Base-by-base conservation (phyloP, 2,329 filamentous ascomycete species). In the Venturia carpophila region DNA sequence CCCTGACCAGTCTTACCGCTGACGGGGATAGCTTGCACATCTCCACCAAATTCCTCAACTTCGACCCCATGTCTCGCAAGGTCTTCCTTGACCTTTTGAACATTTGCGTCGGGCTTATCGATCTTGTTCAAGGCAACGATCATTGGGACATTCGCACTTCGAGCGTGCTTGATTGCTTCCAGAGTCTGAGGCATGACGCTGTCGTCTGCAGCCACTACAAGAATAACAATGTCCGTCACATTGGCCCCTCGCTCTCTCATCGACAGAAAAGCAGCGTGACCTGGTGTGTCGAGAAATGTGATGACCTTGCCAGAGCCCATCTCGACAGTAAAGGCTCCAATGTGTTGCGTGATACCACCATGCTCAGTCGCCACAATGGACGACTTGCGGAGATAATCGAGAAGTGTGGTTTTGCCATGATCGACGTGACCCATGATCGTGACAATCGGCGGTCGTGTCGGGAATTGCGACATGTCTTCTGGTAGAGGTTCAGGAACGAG, bases 381-480 rank as follows among this genome's bases (percentile, higher is more conserved):
- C 1, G 92, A 94, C 71, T 96, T 95, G 45, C 94, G 89, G 56
- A 99, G 80, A 78, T 88, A 97, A 74, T 99, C 94, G 11, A 99
- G 81, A 52, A 99, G 87, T 0, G 95, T 99, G 0, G 94, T 99
- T 79, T 99, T 99, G 64, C 94, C 94, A 75, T 99, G 94, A 74
- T 99, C 95, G 70, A 99, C 94, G 69, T 99, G 94, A 2, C 94
- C 94, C 95, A 99, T 99, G 72, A 99, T 99, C 0, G 95, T 97
- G 47, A 99, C 92, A 43, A 99, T 91, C 0, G 94, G 95, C 9
- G 94, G 93, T 19, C 95, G 85, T 42, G 80, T 76, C 1, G 92
- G 91, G 9, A 97, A 76, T 17, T 75, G 70, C 0, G 88, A 85
- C 61, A 80, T 83, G 74, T 93, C 90, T 71, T 87, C 86, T 10